Evolutionary conservation across 108 stramenopile genomes (phyloP).

Genomic region (Cyclotella sp.): DNA sequence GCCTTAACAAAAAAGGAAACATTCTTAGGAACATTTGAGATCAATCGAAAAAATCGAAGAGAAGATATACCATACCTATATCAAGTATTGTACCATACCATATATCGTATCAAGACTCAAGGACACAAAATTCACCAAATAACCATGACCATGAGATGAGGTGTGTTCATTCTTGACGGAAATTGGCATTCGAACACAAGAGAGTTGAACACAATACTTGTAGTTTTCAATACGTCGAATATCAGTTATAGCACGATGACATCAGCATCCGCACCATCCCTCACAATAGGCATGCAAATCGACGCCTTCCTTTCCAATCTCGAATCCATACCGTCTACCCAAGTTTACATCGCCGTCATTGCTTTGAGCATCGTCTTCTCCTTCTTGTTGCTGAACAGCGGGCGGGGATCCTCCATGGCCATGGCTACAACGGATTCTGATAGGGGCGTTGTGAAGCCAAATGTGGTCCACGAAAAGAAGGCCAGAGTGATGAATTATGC

Average conservation of each 20-base stretch:
- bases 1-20: too few species aligned
- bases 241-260: not conserved
- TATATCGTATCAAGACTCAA: too few species aligned
- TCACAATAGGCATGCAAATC: slow-evolving; percentile 53
- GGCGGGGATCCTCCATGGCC: slow-evolving; percentile 40
- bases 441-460: slow-evolving; percentile 5
- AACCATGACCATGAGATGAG: too few species aligned
- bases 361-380: slow-evolving; percentile 64
- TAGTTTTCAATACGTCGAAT: not conserved
- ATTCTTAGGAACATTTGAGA: too few species aligned
- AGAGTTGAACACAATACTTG: not conserved
- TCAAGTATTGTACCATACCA: too few species aligned
- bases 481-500: slow-evolving; percentile 8
- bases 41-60: too few species aligned
- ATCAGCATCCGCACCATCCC: not conserved
- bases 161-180: too few species aligned
- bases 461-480: slow-evolving; percentile 21
- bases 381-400: slow-evolving; percentile 65
- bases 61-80: too few species aligned
- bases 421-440: slow-evolving; percentile 9
- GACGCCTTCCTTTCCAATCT: slow-evolving; percentile 55
- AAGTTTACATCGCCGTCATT: slow-evolving; percentile 73
- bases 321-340: slow-evolving; percentile 60
- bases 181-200: too few species aligned
- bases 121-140: too few species aligned